Evolutionary conservation across 129 eudicot genomes (phyloP).

Genomic region (Erigeron canadensis): DNA sequence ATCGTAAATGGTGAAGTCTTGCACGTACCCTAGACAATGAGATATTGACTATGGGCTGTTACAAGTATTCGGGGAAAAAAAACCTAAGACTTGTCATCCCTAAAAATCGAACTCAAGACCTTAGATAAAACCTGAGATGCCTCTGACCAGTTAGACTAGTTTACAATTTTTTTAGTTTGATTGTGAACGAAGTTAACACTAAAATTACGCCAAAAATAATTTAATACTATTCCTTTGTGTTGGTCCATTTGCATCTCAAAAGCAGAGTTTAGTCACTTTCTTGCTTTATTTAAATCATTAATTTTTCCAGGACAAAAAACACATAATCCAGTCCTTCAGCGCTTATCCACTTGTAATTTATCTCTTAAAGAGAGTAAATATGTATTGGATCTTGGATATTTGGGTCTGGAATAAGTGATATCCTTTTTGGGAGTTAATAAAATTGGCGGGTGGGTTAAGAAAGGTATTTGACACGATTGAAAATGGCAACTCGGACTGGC

Average conservation of each 20-base stretch:
- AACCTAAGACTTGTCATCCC: no score
- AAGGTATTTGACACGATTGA: conserved; percentile 26
- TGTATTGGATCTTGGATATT: background rate
- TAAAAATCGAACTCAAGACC: no score
- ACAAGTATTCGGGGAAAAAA: no score
- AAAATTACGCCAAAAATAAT: background rate
- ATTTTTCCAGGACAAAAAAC: background rate
- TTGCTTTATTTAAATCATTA: conserved; percentile 13
- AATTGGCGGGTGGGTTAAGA: conserved; percentile 25
- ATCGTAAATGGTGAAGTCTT: no score
- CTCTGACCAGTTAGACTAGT: no score
- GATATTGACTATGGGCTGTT: no score
- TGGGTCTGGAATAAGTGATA: background rate
- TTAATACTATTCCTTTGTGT: conserved; percentile 11
- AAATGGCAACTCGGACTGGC: conserved; percentile 29
- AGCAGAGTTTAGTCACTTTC: conserved; percentile 29
- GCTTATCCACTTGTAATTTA: background rate
- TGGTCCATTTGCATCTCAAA: conserved; percentile 28
- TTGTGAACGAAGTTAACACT: background rate
- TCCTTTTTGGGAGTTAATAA: conserved; percentile 2
- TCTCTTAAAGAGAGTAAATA: background rate
- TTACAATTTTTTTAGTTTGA: no score
- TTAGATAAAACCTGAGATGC: no score
- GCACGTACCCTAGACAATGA: no score
- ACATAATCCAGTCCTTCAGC: background rate